Evolutionary conservation across 371 early-diverging fungal species (phyloP), one percentile per base, ranked within the genome.

Genomic region (Saksenaea oblongispora): DNA sequence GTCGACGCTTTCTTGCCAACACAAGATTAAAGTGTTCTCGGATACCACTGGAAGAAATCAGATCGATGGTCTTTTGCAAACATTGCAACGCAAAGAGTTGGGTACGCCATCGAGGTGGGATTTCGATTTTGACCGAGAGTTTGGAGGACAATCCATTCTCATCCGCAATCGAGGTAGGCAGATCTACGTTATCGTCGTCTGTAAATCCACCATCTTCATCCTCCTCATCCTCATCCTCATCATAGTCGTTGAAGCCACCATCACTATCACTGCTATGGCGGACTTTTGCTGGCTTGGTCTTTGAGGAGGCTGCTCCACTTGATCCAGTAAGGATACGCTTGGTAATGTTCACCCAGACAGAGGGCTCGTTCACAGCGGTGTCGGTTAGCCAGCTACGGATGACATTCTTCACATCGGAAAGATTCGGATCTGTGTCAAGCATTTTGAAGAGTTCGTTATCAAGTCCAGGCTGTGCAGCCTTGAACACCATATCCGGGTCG

Each of bases 101-200:
- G 0, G 95, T 95, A 28, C 92, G 72, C 96, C 96, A 95, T 11
- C 93, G 80, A 0, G 95, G 94, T n/a, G 93, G 86, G 13, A 93
- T 75, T 60, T 83, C 83, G 5, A 79, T 72, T 28, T 76, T 78
- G 42, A 79, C 70, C n/a, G 75, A 71, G 1, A 77, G 66, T 9
- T 75, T 22, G 2, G 76, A 61, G 15, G 72, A 63, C 57, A 78
- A 67, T 14, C 76, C 77, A 22, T 79, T 78, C 3, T 76, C 77
- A 61, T 81, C 82, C 2, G 78, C 82, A 7, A 78, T 79, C 0
- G 77, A 71, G 0, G 82, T 81, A 18, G 79, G 66, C 31, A 81
- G 72, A 63, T 84, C 84, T 8, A 74, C 71, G 44, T 83, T 76
- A 9, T 73, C 79, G 9, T 69, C 75, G 18, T 78, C 78, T 9